A percentile compares a stretch with the other conserved stretches of the same genome.
phyloP scores from a whole-genome alignment of 306 rosid genomes.

The Trifolium subterraneum region DNA sequence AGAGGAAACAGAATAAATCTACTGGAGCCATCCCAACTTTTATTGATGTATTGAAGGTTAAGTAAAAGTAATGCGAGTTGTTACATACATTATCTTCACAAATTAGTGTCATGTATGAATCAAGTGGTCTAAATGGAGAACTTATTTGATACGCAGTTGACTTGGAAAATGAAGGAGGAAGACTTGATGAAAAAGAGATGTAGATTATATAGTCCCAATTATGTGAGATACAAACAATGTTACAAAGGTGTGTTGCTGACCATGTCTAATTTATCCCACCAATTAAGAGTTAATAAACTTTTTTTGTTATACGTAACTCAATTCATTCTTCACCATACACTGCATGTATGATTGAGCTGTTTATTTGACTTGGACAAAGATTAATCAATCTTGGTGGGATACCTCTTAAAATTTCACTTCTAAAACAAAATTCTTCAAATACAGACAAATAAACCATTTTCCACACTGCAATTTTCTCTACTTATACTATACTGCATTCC shows the following conservation, averaged over 20 bases:
- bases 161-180: conserved; percentile 18
- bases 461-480: too few species aligned
- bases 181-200: conserved; percentile 12
- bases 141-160: conserved; percentile 1
- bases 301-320: too few species aligned
- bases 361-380: too few species aligned
- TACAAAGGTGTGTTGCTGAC: neutral
- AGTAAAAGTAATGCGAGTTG: neutral
- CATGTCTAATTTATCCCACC: neutral
- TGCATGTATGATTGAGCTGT: too few species aligned
- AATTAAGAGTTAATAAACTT: too few species aligned
- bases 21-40: conserved; percentile 32
- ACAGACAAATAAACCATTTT: too few species aligned
- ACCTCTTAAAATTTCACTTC: too few species aligned
- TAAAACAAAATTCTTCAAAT: too few species aligned
- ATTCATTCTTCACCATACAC: too few species aligned
- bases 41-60: neutral
- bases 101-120: neutral
- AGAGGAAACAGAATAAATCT: conserved; percentile 13
- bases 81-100: neutral
- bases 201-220: neutral
- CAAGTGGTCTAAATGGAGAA: neutral
- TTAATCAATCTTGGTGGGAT: too few species aligned
- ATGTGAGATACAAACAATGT: neutral
- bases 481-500: too few species aligned